Base-by-base conservation (phyloP, 1,284 basidiomycete species). In the Apiotrichum gamsii region DNA sequence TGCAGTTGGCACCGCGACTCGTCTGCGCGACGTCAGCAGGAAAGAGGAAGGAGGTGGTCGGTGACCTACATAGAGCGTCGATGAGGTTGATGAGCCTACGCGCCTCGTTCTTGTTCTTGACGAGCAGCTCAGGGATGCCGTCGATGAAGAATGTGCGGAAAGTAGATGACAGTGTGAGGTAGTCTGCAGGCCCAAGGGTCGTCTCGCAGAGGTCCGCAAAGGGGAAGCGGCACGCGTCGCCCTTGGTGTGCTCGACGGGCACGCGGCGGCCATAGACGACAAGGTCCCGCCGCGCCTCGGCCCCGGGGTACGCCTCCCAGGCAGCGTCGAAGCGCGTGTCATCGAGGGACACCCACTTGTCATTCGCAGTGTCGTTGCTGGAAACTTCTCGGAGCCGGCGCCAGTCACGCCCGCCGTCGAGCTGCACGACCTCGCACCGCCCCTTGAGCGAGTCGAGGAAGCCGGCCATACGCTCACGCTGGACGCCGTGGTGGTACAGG, bases 171-270 rank as follows among this genome's bases (percentile, higher is more conserved):
- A 86, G 68, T 0, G 81, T 79, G 33, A 84, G 72, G 62, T 85
- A 86, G 65, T 86, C 83, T 9, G 83, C 84, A 2, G 82, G 77
- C 0, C 83, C 83, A 0, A 85, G 72, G 0, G 82, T 76, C 73
- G 78, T 73, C 46, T 82, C 80, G 62, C 83, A 85, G 2, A 85
- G 74, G 33, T 83, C 75, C 4, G 74, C 57, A 60, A 85, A 86
- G 0, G 76, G 75, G 64, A 83, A 83, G 45, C 77, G 76, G 9
- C 76, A 75, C 3, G 73, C 73, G 2, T 67, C 70, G 1, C 69
- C 74, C 11, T 63, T 61, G 2, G 76, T 67, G 65, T 74, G 76
- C 1, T 81, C 79, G 3, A 84, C 74, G 9, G 52, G 51, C 1
- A 85, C 60, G 2, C 63, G 59, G 33, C 82, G 74, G 1, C 82